Percentiles rank a stretch among this genome's conserved stretches.
Conservation (phyloP, 2,329 filamentous ascomycete species). For the Didymella pinodella region DNA sequence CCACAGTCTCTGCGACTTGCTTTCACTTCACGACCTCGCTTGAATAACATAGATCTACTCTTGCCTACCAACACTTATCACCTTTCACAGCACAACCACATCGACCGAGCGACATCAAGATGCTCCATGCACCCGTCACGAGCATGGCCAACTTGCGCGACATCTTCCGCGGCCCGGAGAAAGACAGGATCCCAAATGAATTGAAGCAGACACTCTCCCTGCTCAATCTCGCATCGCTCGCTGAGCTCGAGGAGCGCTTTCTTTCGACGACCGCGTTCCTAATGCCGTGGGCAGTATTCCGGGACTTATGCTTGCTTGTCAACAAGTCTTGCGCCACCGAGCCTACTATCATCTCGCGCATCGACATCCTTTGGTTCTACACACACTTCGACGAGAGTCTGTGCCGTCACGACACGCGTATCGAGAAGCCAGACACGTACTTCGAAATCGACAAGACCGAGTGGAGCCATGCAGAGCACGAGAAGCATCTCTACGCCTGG, state of each 20-base stretch:
- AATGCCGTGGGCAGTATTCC: constrained; percentile 42
- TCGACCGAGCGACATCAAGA: not conserved
- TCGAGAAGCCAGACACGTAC: constrained; percentile 26
- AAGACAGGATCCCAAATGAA: constrained; percentile 27
- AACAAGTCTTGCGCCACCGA: constrained; percentile 23
- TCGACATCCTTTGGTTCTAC: constrained; percentile 44
- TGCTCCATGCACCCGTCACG: not conserved
- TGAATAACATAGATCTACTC: not conserved
- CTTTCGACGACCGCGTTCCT: constrained; percentile 42
- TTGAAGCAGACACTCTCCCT: constrained; percentile 37
- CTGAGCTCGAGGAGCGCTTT: constrained; percentile 40
- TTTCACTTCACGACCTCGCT: not conserved
- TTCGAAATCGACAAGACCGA: constrained; percentile 37
- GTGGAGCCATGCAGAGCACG: constrained; percentile 39
- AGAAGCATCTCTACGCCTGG: constrained; percentile 47
- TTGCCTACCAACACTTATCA: not conserved
- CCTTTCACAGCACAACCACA: not conserved
- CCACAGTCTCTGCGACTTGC: not conserved
- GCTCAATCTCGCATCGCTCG: constrained; percentile 30
- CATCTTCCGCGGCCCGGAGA: constrained; percentile 23
- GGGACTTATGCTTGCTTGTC: constrained; percentile 39
- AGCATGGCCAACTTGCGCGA: constrained; percentile 26
- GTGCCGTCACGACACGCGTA: constrained; percentile 38
- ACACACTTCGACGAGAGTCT: constrained; percentile 41
- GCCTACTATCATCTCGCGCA: constrained; percentile 29